A percentile compares a stretch with the other conserved stretches of the same genome.
Evolutionary conservation across 2,329 filamentous ascomycete genomes (phyloP).

Genomic region (Pochonia chlamydosporia): DNA sequence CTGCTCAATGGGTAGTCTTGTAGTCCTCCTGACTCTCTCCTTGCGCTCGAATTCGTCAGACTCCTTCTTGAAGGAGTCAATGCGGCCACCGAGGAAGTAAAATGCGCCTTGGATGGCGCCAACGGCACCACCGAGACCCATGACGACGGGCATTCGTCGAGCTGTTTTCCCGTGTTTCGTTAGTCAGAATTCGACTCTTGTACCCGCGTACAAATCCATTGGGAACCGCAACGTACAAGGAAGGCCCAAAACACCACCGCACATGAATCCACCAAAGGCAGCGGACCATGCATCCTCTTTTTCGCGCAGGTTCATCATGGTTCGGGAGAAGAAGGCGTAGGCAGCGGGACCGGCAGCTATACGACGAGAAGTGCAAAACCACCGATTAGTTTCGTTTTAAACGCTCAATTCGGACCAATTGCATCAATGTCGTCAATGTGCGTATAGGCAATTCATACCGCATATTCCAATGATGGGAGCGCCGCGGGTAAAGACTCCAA

Average conservation of each 20-base stretch:
- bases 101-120: conserved; percentile 56
- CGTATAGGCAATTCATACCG: conserved; percentile 21
- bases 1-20: conserved; percentile 69
- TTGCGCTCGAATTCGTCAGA: conserved; percentile 71
- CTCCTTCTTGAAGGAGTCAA: conserved; percentile 45
- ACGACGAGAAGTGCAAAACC: conserved; percentile 17
- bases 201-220: neutral
- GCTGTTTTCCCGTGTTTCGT: conserved; percentile 15
- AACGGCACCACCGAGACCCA: conserved; percentile 59
- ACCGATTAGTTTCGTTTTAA: neutral
- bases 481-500: conserved; percentile 73
- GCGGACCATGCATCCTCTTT: conserved; percentile 76
- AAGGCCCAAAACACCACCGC: conserved; percentile 67
- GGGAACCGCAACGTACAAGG: conserved; percentile 52
- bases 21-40: conserved; percentile 66
- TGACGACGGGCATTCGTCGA: conserved; percentile 58
- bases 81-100: conserved; percentile 62
- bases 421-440: neutral
- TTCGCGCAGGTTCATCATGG: conserved; percentile 77
- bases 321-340: conserved; percentile 71
- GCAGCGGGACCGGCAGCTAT: conserved; percentile 57
- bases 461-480: conserved; percentile 62
- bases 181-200: neutral
- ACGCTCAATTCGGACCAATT: neutral
- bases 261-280: conserved; percentile 69